Evolutionary conservation across 345 rosid species (phyloP).

Genomic region (Durio zibethinus): DNA sequence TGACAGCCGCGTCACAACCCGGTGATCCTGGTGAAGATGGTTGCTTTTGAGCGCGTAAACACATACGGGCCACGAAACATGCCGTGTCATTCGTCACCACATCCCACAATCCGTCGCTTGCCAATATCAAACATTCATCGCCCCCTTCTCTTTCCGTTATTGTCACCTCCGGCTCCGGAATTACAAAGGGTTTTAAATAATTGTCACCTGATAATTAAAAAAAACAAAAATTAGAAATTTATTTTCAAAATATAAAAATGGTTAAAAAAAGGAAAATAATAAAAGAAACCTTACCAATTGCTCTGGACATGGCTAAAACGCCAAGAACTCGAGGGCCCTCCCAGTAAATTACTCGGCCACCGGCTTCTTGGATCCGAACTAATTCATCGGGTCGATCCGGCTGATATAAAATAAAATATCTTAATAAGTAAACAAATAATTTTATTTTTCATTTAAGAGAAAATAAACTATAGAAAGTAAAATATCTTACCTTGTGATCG

Average conservation of each 20-base stretch:
- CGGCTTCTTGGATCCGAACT: constrained; percentile 48
- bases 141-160: constrained; percentile 42
- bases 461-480: not conserved
- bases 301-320: constrained; percentile 72
- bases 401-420: constrained; percentile 27
- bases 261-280: not conserved
- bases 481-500: constrained; percentile 55
- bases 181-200: constrained; percentile 63
- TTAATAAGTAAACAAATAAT: not conserved
- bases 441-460: not conserved
- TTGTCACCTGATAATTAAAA: constrained; percentile 34
- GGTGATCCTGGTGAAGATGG: constrained; percentile 22
- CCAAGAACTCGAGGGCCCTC: constrained; percentile 71
- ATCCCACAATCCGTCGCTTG: constrained; percentile 81
- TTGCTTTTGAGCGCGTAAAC: constrained; percentile 40
- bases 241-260: not conserved
- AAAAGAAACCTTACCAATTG: constrained; percentile 36
- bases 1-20: constrained; percentile 21
- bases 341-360: constrained; percentile 76
- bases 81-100: constrained; percentile 66
- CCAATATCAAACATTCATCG: constrained; percentile 64
- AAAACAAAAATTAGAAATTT: not conserved
- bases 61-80: constrained; percentile 54
- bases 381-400: constrained; percentile 78
- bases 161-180: constrained; percentile 65